Conservation (phyloP, 1,284 basidiomycete genomes). For the Trichosporon coremiiforme region DNA sequence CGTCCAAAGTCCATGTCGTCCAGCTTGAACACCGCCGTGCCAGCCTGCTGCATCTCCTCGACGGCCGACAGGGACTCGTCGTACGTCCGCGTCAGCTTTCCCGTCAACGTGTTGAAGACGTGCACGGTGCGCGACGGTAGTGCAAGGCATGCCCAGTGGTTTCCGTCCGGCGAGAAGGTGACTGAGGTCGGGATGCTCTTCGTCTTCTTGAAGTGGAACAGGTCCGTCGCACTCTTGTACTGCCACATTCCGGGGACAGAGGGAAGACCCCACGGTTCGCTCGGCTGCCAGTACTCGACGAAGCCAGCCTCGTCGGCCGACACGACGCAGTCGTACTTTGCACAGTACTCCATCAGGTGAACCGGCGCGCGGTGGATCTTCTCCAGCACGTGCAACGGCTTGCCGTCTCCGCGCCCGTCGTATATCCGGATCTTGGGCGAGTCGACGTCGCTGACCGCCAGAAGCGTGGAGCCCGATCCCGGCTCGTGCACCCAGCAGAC, state of each 20-base stretch:
- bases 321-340: constrained; percentile 84
- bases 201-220: constrained; percentile 99
- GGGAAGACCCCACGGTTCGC: constrained; percentile 81
- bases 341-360: constrained; percentile 90
- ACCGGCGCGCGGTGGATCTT: constrained; percentile 83
- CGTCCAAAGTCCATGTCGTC: constrained; percentile 99
- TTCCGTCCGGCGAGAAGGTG: constrained; percentile 83
- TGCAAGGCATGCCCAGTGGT: constrained; percentile 88
- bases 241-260: constrained; percentile 80
- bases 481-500: constrained; percentile 92
- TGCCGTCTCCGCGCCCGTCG: constrained; percentile 83
- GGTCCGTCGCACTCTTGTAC: constrained; percentile 86
- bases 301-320: constrained; percentile 95
- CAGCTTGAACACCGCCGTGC: constrained; percentile 82
- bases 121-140: constrained; percentile 90
- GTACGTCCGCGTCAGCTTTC: constrained; percentile 88
- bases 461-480: constrained; percentile 80
- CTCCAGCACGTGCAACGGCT: constrained; percentile 70
- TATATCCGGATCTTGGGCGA: constrained; percentile 81
- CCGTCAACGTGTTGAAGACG: constrained; percentile 86
- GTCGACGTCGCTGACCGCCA: constrained; percentile 84
- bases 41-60: constrained; percentile 96
- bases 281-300: constrained; percentile 93
- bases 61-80: constrained; percentile 91
- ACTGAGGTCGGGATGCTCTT: constrained; percentile 89